Evolutionary conservation across 2,329 filamentous ascomycete genomes (phyloP).

Genomic region (Rugonectria rugulosa): DNA sequence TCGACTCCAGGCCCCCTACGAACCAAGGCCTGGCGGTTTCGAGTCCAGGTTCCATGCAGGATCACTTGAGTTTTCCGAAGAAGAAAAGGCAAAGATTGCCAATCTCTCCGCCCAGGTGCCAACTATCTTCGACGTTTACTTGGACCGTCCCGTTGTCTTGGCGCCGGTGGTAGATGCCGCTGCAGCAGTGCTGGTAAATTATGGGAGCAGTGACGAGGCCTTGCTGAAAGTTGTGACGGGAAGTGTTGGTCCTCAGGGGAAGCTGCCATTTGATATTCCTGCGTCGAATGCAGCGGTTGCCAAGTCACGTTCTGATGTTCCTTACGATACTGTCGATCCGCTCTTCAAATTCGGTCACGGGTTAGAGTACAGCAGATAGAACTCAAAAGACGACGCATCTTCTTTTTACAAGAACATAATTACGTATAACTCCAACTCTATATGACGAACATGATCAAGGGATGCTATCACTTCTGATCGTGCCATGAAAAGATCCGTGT

Average conservation of each 20-base stretch:
- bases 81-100: constrained; percentile 36
- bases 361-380: constrained; percentile 43
- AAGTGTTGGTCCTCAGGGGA: constrained; percentile 46
- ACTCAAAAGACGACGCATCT: too few species aligned
- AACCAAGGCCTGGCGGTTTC: constrained; percentile 46
- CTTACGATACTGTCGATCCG: constrained; percentile 39
- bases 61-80: constrained; percentile 48
- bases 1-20: constrained; percentile 49
- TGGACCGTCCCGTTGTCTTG: constrained; percentile 51
- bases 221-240: constrained; percentile 54
- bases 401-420: too few species aligned
- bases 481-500: too few species aligned
- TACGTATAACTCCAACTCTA: too few species aligned
- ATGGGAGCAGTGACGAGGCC: constrained; percentile 49
- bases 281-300: constrained; percentile 52
- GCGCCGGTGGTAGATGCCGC: constrained; percentile 50
- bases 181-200: constrained; percentile 50
- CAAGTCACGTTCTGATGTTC: constrained; percentile 38
- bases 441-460: too few species aligned
- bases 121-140: constrained; percentile 53
- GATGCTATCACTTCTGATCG: too few species aligned
- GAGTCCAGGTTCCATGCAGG: constrained; percentile 50
- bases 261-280: constrained; percentile 51
- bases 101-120: constrained; percentile 48
- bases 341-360: constrained; percentile 43